phyloP scores from a whole-genome alignment of 2,329 filamentous ascomycete genomes.

The Stachybotrys elegans region DNA sequence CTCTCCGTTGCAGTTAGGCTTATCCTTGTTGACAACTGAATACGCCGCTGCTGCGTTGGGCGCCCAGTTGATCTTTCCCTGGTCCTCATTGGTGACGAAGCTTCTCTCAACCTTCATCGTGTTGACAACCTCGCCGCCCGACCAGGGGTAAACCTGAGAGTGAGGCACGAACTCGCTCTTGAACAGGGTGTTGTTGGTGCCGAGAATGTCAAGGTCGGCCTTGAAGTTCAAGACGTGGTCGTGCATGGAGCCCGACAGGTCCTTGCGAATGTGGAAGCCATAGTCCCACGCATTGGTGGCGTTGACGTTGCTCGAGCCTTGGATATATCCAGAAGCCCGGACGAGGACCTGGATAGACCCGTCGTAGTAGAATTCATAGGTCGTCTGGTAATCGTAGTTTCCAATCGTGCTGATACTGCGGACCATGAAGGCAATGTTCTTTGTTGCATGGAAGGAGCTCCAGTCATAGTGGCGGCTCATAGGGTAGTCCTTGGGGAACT shows the following conservation, averaged over 20 bases:
- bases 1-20: slow-evolving; percentile 44
- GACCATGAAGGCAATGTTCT: slow-evolving; percentile 40
- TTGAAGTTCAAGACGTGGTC: slow-evolving; percentile 52
- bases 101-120: slow-evolving; percentile 43
- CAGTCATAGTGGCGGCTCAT: slow-evolving; percentile 40
- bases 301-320: slow-evolving; percentile 48
- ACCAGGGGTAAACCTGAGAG: slow-evolving; percentile 39
- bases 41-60: slow-evolving; percentile 41
- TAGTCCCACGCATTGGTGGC: slow-evolving; percentile 39
- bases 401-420: slow-evolving; percentile 42
- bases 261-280: slow-evolving; percentile 42
- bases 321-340: slow-evolving; percentile 24
- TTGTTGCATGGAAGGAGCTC: slow-evolving; percentile 35
- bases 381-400: slow-evolving; percentile 47
- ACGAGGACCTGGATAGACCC: slow-evolving; percentile 40
- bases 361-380: slow-evolving; percentile 45
- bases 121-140: slow-evolving; percentile 34
- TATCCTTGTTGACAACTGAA: slow-evolving; percentile 42
- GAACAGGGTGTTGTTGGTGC: slow-evolving; percentile 37
- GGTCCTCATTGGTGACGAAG: slow-evolving; percentile 35
- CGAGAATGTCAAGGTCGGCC: slow-evolving; percentile 45
- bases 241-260: slow-evolving; percentile 42
- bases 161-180: slow-evolving; percentile 25
- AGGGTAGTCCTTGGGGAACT: slow-evolving; percentile 40
- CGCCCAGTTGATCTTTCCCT: slow-evolving; percentile 40